A percentile compares a stretch with the other conserved stretches of the same genome.
phyloP scores from a whole-genome alignment of 2,329 filamentous ascomycete genomes.

The Penicillium fuscoglaucum region DNA sequence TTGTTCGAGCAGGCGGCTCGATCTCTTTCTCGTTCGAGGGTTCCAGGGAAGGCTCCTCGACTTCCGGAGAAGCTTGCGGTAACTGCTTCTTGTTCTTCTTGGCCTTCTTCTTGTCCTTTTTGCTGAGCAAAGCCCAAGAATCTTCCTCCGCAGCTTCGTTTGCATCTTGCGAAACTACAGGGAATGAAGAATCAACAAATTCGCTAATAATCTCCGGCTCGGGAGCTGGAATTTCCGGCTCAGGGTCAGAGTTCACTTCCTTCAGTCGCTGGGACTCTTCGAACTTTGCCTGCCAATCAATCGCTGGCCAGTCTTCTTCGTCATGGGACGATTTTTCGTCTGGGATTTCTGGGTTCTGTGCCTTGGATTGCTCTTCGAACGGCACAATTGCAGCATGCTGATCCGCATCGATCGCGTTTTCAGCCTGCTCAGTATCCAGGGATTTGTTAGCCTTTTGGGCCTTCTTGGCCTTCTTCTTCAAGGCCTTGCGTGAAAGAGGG shows the following conservation, averaged over 20 bases:
- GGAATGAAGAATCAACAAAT: constrained; percentile 30
- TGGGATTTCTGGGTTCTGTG: constrained; percentile 2
- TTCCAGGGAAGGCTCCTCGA: constrained; percentile 8
- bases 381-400: constrained; percentile 5
- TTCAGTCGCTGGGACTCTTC: constrained; percentile 25
- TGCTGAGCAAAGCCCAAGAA: constrained; percentile 23
- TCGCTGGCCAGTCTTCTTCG: constrained; percentile 40
- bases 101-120: constrained; percentile 28
- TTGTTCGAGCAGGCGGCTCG: constrained; percentile 21
- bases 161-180: constrained; percentile 24
- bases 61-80: constrained; percentile 17
- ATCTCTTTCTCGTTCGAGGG: constrained; percentile 21
- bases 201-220: constrained; percentile 28
- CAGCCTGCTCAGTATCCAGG: constrained; percentile 2
- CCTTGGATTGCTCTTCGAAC: constrained; percentile 5
- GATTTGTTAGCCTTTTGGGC: constrained; percentile 23
- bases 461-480: constrained; percentile 41
- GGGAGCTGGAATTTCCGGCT: constrained; percentile 21
- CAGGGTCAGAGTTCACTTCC: constrained; percentile 25
- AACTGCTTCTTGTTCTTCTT: constrained; percentile 35
- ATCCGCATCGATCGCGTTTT: not conserved
- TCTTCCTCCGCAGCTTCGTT: constrained; percentile 14
- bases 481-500: constrained; percentile 22
- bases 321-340: constrained; percentile 18
- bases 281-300: constrained; percentile 38